Evolutionary conservation across 73 alveolate species (phyloP).

Genomic region (Tetrahymena thermophila): DNA sequence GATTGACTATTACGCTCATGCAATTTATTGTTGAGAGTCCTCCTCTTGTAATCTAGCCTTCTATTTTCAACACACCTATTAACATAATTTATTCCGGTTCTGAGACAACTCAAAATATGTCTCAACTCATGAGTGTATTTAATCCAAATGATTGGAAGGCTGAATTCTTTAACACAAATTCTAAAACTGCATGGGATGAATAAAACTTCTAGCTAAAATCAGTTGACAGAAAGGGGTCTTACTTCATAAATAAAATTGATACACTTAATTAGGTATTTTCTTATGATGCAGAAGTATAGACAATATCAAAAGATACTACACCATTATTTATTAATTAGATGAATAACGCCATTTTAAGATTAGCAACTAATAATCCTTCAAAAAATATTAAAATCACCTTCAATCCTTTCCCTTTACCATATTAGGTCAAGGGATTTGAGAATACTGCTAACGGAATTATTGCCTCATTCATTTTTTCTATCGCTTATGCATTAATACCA

Average conservation of each 20-base stretch:
- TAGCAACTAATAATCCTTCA: neutral
- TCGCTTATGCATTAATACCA: slow-evolving; percentile 92
- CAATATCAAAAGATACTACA: slow-evolving; percentile 30
- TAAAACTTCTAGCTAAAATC: neutral
- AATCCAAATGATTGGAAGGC: neutral
- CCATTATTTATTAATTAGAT: slow-evolving; percentile 5
- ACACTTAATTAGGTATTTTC: neutral
- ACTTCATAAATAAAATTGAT: neutral
- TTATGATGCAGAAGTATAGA: neutral
- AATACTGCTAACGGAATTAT: slow-evolving; percentile 39
- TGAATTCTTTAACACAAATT: neutral
- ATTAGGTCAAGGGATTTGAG: neutral
- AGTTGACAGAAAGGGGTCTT: neutral
- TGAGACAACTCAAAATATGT: neutral
- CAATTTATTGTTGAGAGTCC: slow-evolving; percentile 13
- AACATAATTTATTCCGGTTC: neutral
- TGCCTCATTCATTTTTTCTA: slow-evolving; percentile 71
- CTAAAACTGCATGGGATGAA: neutral
- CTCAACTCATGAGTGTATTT: neutral
- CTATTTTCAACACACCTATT: neutral
- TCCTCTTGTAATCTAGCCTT: neutral
- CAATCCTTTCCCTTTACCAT: slow-evolving; percentile 16
- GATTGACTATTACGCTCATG: slow-evolving; percentile 46
- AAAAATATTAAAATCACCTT: neutral
- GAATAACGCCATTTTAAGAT: slow-evolving; percentile 30